A percentile compares a stretch with the other conserved stretches of the same genome.
These are phyloP conservation scores for Ophiostoma triangulosporum DNA, from an alignment of 2,329 filamentous ascomycete genomes.

Conservation along the genomic window DNA sequence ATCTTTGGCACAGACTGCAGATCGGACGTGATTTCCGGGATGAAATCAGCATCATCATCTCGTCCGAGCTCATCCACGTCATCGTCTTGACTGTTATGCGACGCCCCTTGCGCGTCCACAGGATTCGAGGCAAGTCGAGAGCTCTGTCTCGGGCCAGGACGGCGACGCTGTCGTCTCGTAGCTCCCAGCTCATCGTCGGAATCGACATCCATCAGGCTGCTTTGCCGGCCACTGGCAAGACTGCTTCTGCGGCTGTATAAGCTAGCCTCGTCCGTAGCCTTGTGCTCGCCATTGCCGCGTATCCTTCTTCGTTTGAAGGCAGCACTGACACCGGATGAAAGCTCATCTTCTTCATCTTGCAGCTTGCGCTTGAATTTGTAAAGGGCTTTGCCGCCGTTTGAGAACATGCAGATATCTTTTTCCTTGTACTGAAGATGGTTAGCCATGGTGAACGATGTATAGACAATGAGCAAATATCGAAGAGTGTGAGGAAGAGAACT, in stretches of 20 bases:
- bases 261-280: conserved; percentile 2
- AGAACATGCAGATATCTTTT: conserved; percentile 1
- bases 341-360: conserved; percentile 3
- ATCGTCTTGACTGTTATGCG: conserved; percentile 8
- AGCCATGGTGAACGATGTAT: neutral
- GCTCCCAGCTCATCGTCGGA: neutral
- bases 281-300: conserved; percentile 4
- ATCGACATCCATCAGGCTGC: conserved; percentile 2
- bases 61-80: conserved; percentile 18
- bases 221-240: neutral
- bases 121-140: conserved; percentile 6
- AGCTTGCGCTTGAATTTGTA: conserved; percentile 7
- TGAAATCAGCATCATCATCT: conserved; percentile 11
- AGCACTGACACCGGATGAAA: neutral
- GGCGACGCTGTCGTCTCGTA: neutral
- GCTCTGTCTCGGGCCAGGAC: conserved; percentile 7
- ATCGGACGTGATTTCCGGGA: conserved; percentile 19
- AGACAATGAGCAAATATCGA: too few relatives aligned
- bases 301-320: conserved; percentile 7
- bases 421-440: conserved; percentile 4
- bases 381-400: conserved; percentile 13
- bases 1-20: conserved; percentile 10
- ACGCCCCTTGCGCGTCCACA: neutral
- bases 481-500: neutral
- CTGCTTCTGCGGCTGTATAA: neutral